Conservation (phyloP, 192 early-diverging fungal genomes). For the Geranomyces variabilis region DNA sequence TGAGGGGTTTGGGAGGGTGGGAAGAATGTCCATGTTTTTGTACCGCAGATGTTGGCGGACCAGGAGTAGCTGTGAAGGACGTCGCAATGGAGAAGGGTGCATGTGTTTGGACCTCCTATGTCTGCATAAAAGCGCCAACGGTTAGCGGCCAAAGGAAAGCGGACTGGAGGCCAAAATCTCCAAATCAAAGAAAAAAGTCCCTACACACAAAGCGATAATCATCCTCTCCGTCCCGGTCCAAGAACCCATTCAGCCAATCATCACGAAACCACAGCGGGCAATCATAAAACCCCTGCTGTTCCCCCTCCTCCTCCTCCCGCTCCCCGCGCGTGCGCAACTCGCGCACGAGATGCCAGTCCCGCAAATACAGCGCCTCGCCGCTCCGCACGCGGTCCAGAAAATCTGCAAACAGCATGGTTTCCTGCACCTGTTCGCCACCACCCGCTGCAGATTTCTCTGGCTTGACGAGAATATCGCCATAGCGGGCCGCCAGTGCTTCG, state of each 20-base stretch:
- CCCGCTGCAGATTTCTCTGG: neutral
- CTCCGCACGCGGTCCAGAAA: constrained; percentile 17
- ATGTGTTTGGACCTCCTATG: constrained; percentile 29
- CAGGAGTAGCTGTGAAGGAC: constrained; percentile 23
- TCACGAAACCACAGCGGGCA: constrained; percentile 25
- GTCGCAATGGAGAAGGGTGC: constrained; percentile 21
- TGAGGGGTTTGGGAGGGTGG: constrained; percentile 20
- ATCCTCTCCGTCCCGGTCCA: constrained; percentile 1
- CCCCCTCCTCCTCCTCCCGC: neutral
- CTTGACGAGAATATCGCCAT: constrained; percentile 5
- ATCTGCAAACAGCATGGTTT: neutral
- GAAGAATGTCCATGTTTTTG: constrained; percentile 34
- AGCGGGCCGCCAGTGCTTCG: neutral
- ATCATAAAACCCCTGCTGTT: constrained; percentile 1
- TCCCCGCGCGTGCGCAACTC: neutral
- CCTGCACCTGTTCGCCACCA: neutral
- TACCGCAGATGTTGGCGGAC: constrained; percentile 33
- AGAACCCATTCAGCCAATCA: constrained; percentile 28
- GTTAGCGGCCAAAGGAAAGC: neutral
- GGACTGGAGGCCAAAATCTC: too few species aligned
- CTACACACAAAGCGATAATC: constrained; percentile 37
- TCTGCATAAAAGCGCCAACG: neutral
- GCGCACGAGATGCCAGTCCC: constrained; percentile 31
- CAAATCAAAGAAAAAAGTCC: neutral
- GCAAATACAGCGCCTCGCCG: constrained; percentile 20